Base-by-base conservation (phyloP, 352 stramenopile species). In the Pythium brachiatum region DNA sequence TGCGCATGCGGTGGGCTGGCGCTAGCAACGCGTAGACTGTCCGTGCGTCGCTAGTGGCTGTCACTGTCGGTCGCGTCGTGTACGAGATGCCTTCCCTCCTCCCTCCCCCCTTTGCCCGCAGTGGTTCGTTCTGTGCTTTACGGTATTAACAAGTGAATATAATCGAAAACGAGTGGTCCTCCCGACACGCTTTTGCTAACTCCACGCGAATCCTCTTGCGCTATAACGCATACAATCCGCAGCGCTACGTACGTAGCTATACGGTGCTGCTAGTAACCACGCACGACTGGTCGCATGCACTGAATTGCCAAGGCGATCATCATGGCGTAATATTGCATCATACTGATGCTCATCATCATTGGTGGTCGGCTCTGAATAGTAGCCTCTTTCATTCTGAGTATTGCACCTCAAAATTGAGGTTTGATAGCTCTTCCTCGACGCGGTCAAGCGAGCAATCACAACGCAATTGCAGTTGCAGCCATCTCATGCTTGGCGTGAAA, bases 111-210 rank as follows among this genome's bases (percentile, higher is more conserved):
- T 39, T 47, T 36, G 11, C 9, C 43, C 23, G 43, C 47, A 23
- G 55, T 53, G 20, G 20, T 34, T 59, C 46, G 27, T 63, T 46
- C 39, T 60, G 54, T 64, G 31, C 34, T 52, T 48, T 56, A 54
- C 59, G 25, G 59, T 66, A 66, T 55, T 60, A 66, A 60, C 55
- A 66, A 66, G 59, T 66, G 38, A 66, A 66, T 60, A 66, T 66
- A 60, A 53, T 66, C 41, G 39, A 51, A 56, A 27, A 50, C 23
- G 15, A 20, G 21, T 15, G 21, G 23, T 51, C n/a, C 11, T 31
- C 20, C 23, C 26, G 55, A n/a, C 13, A 27, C 18, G 6, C 23
- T 44, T 41, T 29, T 50, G 3, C 38, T 51, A n/a, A n/a, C n/a
- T n/a, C n/a, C n/a, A n/a, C n/a, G n/a, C n/a, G n/a, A n/a, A n/a